A percentile compares a stretch with the other conserved stretches of the same genome.
phyloP scores from a whole-genome alignment of 2,329 filamentous ascomycete species.

The Rhynchosporium graminicola region DNA sequence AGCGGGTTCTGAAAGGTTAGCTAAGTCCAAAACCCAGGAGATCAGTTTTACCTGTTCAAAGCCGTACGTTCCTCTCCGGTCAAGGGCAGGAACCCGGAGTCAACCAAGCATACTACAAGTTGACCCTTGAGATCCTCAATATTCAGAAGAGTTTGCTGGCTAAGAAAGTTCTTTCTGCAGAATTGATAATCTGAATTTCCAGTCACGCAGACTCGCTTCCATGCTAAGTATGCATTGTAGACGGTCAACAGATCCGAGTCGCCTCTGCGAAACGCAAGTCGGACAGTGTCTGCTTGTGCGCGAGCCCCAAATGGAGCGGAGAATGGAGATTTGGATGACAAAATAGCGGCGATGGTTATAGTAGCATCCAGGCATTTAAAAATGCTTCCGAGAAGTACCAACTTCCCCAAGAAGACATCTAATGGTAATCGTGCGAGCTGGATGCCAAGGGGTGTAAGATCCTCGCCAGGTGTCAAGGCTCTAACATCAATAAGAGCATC shows the following conservation, averaged over 20 bases:
- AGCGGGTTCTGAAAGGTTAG: constrained; percentile 52
- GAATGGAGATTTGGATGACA: constrained; percentile 95
- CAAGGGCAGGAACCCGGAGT: constrained; percentile 79
- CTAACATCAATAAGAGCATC: constrained; percentile 93
- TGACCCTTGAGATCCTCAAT: constrained; percentile 97
- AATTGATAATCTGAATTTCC: constrained; percentile 79
- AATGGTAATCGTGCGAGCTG: constrained; percentile 87
- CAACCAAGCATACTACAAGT: constrained; percentile 78
- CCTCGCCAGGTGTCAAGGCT: constrained; percentile 78
- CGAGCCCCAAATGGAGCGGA: constrained; percentile 82
- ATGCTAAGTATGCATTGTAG: constrained; percentile 90
- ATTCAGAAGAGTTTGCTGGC: constrained; percentile 81
- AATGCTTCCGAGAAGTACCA: constrained; percentile 81
- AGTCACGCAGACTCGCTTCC: constrained; percentile 79
- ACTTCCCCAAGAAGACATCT: constrained; percentile 92
- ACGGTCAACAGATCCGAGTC: constrained; percentile 91
- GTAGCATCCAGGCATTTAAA: constrained; percentile 92
- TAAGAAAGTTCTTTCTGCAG: constrained; percentile 93
- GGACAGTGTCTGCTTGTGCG: constrained; percentile 77
- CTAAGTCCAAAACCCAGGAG: constrained; percentile 39
- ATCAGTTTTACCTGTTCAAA: constrained; percentile 54
- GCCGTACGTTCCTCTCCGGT: constrained; percentile 70
- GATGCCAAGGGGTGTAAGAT: constrained; percentile 80
- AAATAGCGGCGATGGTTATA: constrained; percentile 86
- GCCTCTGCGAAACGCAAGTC: constrained; percentile 76